Conservation (phyloP, 768 basidiomycete genomes). For the Galerina sulciceps region DNA sequence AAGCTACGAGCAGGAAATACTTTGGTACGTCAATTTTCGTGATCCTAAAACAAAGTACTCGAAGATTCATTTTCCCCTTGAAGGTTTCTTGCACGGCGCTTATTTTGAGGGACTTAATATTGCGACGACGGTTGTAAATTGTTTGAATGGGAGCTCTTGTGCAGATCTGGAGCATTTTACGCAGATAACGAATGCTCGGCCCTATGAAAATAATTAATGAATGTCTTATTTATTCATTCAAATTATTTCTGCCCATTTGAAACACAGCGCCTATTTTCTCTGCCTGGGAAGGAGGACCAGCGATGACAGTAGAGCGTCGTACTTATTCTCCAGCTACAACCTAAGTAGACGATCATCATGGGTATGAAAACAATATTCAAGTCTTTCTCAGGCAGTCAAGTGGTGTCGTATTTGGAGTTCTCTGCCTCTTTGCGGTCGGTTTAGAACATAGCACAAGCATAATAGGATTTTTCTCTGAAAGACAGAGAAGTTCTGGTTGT, state of each 20-base stretch:
- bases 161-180: constrained; percentile 25
- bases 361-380: too few species aligned
- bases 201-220: constrained; percentile 25
- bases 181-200: constrained; percentile 27
- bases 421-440: not conserved
- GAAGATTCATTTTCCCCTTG: not conserved
- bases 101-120: constrained; percentile 56
- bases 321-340: too few species aligned
- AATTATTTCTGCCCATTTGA: too few species aligned
- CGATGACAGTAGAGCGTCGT: too few species aligned
- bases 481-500: too few species aligned
- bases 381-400: too few species aligned
- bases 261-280: too few species aligned
- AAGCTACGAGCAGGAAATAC: constrained; percentile 60
- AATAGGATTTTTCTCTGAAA: too few species aligned
- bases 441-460: not conserved
- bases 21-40: constrained; percentile 44
- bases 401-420: not conserved
- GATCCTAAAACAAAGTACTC: not conserved
- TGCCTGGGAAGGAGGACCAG: too few species aligned
- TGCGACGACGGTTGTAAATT: constrained; percentile 42
- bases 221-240: too few species aligned
- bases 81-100: constrained; percentile 63
- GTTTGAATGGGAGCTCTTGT: constrained; percentile 35
- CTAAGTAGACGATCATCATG: too few species aligned